Evolutionary conservation across 2,329 filamentous ascomycete species (phyloP).

Genomic region (Ciborinia camelliae): DNA sequence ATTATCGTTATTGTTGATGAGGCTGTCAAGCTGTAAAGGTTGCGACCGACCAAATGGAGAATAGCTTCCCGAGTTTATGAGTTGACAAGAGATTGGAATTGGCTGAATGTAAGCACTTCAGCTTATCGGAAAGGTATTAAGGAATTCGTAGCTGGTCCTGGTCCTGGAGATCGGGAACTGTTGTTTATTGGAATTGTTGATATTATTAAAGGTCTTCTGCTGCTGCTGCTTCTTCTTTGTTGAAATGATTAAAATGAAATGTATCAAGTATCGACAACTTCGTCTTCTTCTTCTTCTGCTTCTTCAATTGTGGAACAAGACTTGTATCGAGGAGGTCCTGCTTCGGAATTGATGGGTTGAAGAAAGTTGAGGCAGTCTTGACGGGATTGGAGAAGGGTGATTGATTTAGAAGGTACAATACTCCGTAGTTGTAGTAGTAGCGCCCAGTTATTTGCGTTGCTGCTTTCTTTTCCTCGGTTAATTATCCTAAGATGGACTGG

Average conservation of each 20-base stretch:
- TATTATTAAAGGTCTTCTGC: slow-evolving; percentile 1
- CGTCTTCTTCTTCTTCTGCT: neutral
- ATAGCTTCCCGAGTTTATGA: slow-evolving; percentile 26
- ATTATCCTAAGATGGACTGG: neutral
- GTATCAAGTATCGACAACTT: slow-evolving; percentile 1
- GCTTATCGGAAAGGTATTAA: slow-evolving; percentile 20
- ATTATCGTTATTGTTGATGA: slow-evolving; percentile 15
- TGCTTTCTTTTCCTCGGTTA: slow-evolving; percentile 9
- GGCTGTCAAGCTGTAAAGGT: slow-evolving; percentile 22
- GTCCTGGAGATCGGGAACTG: too few relatives aligned
- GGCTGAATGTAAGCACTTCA: slow-evolving; percentile 19
- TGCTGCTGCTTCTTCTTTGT: slow-evolving; percentile 11
- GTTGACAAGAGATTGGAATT: slow-evolving; percentile 8
- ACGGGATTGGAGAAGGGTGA: slow-evolving; percentile 12
- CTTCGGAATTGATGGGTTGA: slow-evolving; percentile 9
- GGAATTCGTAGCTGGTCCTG: neutral
- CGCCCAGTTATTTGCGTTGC: slow-evolving; percentile 6
- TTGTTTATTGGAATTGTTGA: slow-evolving; percentile 1
- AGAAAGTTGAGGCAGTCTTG: slow-evolving; percentile 17
- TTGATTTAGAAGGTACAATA: slow-evolving; percentile 15
- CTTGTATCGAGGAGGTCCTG: slow-evolving; percentile 1
- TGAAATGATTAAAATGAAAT: slow-evolving; percentile 6
- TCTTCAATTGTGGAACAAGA: slow-evolving; percentile 8
- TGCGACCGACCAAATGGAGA: slow-evolving; percentile 33
- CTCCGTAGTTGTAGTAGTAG: too few relatives aligned